These are phyloP conservation scores for Dictyostelium brefeldianum DNA, from an alignment of 78 protist genomes.

Conservation along the genomic window DNA sequence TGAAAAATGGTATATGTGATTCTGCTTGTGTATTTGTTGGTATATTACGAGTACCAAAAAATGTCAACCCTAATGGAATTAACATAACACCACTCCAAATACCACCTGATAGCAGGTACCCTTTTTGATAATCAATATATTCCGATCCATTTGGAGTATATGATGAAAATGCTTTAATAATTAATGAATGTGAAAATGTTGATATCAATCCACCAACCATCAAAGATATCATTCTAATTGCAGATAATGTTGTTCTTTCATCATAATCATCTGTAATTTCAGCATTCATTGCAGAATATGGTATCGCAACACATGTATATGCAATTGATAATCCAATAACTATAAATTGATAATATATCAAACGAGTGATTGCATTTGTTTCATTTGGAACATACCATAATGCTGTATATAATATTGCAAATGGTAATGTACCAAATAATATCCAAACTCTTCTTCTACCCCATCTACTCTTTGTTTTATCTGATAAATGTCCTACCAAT, in stretches of 20 bases:
- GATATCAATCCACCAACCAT: slow-evolving; percentile 74
- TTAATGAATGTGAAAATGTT: slow-evolving; percentile 50
- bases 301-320: slow-evolving; percentile 79
- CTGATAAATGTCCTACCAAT: slow-evolving; percentile 60
- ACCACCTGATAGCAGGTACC: slow-evolving; percentile 75
- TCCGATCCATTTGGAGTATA: neutral
- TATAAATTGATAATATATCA: slow-evolving; percentile 52
- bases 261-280: slow-evolving; percentile 82
- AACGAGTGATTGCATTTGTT: neutral
- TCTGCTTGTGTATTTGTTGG: slow-evolving; percentile 10
- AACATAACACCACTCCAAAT: slow-evolving; percentile 50
- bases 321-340: slow-evolving; percentile 24
- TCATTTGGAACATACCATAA: slow-evolving; percentile 44
- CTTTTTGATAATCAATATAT: slow-evolving; percentile 37
- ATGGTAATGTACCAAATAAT: slow-evolving; percentile 44
- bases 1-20: slow-evolving; percentile 70
- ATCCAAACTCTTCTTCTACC: slow-evolving; percentile 84
- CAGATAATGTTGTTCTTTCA: slow-evolving; percentile 61
- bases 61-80: slow-evolving; percentile 46
- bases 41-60: slow-evolving; percentile 66
- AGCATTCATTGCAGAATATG: slow-evolving; percentile 79
- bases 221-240: slow-evolving; percentile 63
- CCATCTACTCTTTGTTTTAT: slow-evolving; percentile 53
- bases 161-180: slow-evolving; percentile 25
- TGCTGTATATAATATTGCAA: slow-evolving; percentile 52